Conservation (phyloP, 2,329 filamentous ascomycete species). For the Alternaria metachromatica region DNA sequence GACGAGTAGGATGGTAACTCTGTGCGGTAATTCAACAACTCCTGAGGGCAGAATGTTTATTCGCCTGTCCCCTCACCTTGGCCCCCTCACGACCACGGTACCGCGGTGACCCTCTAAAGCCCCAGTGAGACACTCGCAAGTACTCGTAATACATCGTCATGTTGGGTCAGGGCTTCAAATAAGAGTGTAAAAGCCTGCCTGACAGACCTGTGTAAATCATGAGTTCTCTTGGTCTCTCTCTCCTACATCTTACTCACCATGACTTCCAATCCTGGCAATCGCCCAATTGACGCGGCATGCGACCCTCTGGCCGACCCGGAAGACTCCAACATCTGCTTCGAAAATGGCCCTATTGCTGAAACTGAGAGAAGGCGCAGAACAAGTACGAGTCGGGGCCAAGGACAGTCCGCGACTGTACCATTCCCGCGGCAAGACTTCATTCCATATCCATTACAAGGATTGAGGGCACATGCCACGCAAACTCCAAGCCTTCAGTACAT, state of each 20-base stretch:
- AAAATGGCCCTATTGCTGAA: neutral
- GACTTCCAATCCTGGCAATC: slow-evolving; percentile 2
- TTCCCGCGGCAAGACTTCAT: neutral
- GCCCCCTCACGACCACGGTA: neutral
- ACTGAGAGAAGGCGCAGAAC: neutral
- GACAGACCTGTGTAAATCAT: neutral
- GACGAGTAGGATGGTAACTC: neutral
- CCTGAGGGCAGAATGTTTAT: neutral
- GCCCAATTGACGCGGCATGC: neutral
- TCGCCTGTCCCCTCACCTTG: neutral
- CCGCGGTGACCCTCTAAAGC: neutral
- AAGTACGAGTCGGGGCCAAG: neutral
- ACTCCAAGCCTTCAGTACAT: neutral
- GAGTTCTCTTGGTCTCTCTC: neutral
- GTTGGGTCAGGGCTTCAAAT: neutral
- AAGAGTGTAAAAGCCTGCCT: neutral
- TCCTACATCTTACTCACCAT: neutral
- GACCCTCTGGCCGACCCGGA: neutral
- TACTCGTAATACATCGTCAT: neutral
- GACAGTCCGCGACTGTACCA: neutral
- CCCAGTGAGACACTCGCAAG: neutral
- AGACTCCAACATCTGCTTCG: neutral
- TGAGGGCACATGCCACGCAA: neutral
- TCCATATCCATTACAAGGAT: neutral
- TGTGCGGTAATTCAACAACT: neutral